Percentiles rank a stretch among this genome's conserved stretches.
phyloP scores from a whole-genome alignment of 139 green algal species.

The Asterochloris sp. region DNA sequence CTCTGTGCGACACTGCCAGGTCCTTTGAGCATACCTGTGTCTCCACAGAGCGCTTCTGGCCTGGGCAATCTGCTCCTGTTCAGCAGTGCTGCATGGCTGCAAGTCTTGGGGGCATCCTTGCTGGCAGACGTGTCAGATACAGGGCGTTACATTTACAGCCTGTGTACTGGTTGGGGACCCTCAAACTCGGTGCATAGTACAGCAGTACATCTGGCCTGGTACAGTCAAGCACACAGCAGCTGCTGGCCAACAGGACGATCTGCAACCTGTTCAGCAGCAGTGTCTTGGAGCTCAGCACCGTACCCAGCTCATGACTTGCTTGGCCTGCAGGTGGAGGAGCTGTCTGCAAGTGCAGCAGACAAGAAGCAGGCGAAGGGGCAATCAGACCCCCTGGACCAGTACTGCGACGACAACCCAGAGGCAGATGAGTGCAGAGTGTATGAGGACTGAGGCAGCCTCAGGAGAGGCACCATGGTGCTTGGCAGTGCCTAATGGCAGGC shows the following conservation, averaged over 20 bases:
- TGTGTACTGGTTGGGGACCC: neutral
- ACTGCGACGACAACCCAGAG: constrained; percentile 32
- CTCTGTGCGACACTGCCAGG: no score
- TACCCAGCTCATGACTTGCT: neutral
- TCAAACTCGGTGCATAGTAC: no score
- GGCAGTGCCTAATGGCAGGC: no score
- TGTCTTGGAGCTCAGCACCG: no score
- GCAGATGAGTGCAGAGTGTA: constrained; percentile 30
- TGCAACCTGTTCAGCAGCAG: neutral
- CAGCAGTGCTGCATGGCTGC: neutral
- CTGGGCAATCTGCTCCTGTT: no score
- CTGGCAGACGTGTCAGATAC: neutral
- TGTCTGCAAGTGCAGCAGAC: constrained; percentile 38
- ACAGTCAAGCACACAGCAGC: no score
- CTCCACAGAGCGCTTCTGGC: no score
- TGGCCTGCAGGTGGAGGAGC: constrained; percentile 38
- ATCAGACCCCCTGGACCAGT: constrained; percentile 20
- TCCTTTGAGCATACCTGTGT: no score
- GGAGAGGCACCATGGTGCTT: no score
- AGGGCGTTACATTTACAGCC: neutral
- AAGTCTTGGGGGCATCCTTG: neutral
- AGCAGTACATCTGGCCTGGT: no score
- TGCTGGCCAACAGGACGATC: neutral
- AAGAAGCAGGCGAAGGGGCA: constrained; percentile 33
- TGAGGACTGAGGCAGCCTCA: constrained; percentile 10